Evolutionary conservation across 371 early-diverging fungal species (phyloP).

Genomic region (Mucor velutinosus): DNA sequence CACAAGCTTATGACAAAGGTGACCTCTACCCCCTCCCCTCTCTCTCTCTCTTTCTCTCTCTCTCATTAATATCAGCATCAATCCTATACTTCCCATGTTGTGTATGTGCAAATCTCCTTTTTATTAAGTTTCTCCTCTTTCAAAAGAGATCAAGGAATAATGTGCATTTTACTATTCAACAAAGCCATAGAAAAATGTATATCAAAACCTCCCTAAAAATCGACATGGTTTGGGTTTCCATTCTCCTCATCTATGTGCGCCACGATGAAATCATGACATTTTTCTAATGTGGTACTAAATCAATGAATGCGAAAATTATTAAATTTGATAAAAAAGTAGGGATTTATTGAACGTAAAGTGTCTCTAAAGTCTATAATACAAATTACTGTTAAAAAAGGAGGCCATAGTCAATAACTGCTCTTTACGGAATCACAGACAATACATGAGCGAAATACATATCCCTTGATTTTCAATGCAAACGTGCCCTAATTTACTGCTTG

Average conservation of each 20-base stretch:
- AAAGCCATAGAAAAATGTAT: neutral
- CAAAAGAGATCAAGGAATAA: neutral
- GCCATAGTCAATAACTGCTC: neutral
- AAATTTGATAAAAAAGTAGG: neutral
- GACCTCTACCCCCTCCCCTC: neutral
- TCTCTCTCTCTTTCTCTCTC: neutral
- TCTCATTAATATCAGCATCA: neutral
- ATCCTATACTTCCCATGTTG: neutral
- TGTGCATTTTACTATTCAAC: neutral
- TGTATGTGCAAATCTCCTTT: neutral
- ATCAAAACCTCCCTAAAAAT: neutral
- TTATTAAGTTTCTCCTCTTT: slow-evolving; percentile 3
- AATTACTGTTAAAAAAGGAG: neutral
- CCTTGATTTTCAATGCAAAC: neutral
- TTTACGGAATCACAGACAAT: neutral
- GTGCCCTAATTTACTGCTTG: neutral
- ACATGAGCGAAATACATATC: neutral
- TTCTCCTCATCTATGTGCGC: neutral
- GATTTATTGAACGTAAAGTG: neutral
- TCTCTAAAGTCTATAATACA: too few species aligned
- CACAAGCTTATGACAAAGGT: neutral
- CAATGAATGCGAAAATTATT: neutral
- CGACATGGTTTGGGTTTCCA: neutral
- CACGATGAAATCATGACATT: neutral
- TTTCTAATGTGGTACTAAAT: neutral